Evolutionary conservation across 2,329 filamentous ascomycete species (phyloP), one percentile per base, ranked within the genome.

Genomic region (Trichoderma endophyticum): DNA sequence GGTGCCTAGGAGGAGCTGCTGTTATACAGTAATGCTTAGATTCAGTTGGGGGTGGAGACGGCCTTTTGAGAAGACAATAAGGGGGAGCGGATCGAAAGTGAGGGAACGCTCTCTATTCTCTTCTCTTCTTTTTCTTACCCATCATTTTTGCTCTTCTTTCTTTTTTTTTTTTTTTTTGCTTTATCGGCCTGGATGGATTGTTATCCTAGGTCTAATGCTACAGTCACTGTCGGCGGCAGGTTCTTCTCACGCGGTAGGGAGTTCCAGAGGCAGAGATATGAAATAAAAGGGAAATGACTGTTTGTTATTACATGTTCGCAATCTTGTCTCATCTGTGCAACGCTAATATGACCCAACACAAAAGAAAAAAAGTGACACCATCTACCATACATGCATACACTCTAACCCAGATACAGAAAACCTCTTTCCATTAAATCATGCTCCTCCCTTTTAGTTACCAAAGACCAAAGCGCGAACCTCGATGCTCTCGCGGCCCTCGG

Each of bases 381-480:
- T 67, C 51, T 67, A 59, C 63, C 63, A 59, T 30, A 32, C 32
- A 59, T 21, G 34, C 32, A 59, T 30, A 15, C 7, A 32, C 34
- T 32, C 65, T 39, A 48, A 18, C 12, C 24, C 21, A 39, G 14
- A 12, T 12, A 24, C n/a, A 51, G n/a, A 6, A 48, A 48, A 48
- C 18, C 14, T 18, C 14, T 2, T 28, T 28, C n/a, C 26, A 26
- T 26, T 4, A 3, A 26, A 26, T 26, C 4, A 26, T 26, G 3
- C 26, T 26, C 26, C 26, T 26, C 26, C 4, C 26, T 26, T 26
- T 26, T 74, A 87, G 15, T 86, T 84, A 0, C 92, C 92, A 85
- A 97, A 97, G 0, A 97, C 92, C 80, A 97, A 84, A 43, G 93
- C 90, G 76, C 95, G 87, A 18, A 97, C 92, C 81, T 98, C 95